phyloP scores from a whole-genome alignment of 1,284 basidiomycete species.

The Pyrrhoderma lamaoense region DNA sequence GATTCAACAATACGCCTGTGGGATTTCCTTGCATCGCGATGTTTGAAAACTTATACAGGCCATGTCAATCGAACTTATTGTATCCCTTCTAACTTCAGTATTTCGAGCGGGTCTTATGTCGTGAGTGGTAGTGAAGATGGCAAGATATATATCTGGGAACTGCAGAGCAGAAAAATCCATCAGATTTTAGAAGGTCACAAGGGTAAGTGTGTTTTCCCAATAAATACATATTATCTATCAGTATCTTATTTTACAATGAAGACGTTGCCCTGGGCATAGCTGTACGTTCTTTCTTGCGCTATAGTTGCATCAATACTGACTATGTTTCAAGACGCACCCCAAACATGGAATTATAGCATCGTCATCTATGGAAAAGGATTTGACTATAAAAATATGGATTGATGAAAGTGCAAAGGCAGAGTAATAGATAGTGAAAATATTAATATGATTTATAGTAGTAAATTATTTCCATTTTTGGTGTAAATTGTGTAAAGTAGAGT shows the following conservation, averaged over 20 bases:
- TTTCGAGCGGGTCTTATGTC: constrained; percentile 56
- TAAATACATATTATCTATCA: constrained; percentile 16
- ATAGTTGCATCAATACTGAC: constrained; percentile 4
- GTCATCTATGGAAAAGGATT: constrained; percentile 78
- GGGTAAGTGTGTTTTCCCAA: constrained; percentile 39
- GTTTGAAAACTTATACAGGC: constrained; percentile 87
- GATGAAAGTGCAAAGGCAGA: constrained; percentile 32
- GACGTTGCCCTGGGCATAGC: constrained; percentile 71
- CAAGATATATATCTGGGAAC: constrained; percentile 84
- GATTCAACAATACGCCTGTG: constrained; percentile 91
- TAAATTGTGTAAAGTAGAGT: no score
- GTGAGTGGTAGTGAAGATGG: constrained; percentile 89
- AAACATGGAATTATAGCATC: constrained; percentile 68
- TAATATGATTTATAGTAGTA: no score
- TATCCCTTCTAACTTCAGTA: constrained; percentile 55
- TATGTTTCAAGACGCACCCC: constrained; percentile 56
- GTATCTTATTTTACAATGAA: constrained; percentile 25
- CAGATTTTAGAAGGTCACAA: constrained; percentile 75
- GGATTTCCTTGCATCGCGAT: constrained; percentile 88
- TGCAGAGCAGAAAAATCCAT: constrained; percentile 75
- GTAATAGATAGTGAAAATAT: no score
- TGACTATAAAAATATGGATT: constrained; percentile 73
- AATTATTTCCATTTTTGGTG: no score
- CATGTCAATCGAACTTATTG: constrained; percentile 80
- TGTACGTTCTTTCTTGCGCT: constrained; percentile 35